Conservation (phyloP, 2,329 filamentous ascomycete species). For the Cryphonectria japonica region DNA sequence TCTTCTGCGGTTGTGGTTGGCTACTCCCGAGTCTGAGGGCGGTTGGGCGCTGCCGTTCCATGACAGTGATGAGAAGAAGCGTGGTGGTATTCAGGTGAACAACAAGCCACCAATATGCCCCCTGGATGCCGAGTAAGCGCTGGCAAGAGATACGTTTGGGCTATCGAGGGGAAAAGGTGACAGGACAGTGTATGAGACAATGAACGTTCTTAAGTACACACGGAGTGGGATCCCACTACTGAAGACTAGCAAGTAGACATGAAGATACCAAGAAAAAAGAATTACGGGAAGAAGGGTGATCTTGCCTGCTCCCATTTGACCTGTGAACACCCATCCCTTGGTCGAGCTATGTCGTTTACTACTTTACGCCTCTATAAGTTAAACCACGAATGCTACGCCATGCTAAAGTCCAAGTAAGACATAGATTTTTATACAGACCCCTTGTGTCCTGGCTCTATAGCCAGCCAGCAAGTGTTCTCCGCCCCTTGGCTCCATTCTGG, state of each 20-base stretch:
- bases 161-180: background rate
- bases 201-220: background rate
- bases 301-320: too few species aligned
- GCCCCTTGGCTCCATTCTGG: background rate
- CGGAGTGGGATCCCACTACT: background rate
- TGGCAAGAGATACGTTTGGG: background rate
- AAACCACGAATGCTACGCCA: too few species aligned
- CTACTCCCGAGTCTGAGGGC: conserved; percentile 79
- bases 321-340: too few species aligned
- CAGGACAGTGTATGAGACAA: too few species aligned
- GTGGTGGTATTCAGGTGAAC: conserved; percentile 86
- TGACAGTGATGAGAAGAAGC: conserved; percentile 82
- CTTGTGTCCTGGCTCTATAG: too few species aligned
- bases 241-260: background rate
- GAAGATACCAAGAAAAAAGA: background rate
- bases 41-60: conserved; percentile 85
- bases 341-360: too few species aligned
- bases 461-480: background rate
- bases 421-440: too few species aligned
- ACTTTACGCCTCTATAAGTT: too few species aligned
- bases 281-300: too few species aligned
- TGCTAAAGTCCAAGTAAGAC: too few species aligned
- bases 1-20: conserved; percentile 82
- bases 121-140: conserved; percentile 73
- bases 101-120: conserved; percentile 75